Evolutionary conservation across 2,329 filamentous ascomycete genomes (phyloP).

Genomic region (Aschersonia sp.): DNA sequence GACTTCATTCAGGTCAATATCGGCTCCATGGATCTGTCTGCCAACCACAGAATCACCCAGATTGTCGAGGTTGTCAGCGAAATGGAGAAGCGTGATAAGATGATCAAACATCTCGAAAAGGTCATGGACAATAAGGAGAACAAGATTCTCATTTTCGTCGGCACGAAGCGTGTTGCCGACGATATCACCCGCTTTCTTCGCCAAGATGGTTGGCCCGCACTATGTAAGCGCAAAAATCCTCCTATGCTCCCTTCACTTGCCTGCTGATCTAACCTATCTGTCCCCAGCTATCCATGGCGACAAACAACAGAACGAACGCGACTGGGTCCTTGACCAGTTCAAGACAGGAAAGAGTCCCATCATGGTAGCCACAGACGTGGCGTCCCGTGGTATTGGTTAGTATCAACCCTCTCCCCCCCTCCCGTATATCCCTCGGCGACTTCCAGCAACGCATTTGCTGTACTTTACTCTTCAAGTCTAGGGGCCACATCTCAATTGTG

Average conservation of each 20-base stretch:
- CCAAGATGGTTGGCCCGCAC: constrained; percentile 93
- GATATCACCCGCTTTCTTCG: constrained; percentile 95
- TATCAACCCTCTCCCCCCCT: constrained; percentile 40
- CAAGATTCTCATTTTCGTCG: constrained; percentile 92
- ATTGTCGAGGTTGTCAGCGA: constrained; percentile 92
- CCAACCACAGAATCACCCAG: constrained; percentile 96
- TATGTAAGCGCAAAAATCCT: constrained; percentile 49
- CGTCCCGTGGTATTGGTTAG: constrained; percentile 99
- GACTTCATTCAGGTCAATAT: constrained; percentile 99
- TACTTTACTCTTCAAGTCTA: constrained; percentile 86
- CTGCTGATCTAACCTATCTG: not conserved
- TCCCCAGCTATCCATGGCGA: constrained; percentile 82
- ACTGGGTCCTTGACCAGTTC: constrained; percentile 99
- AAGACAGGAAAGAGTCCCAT: constrained; percentile 98
- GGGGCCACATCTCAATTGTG: constrained; percentile 70
- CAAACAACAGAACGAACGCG: constrained; percentile 98
- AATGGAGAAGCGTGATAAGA: constrained; percentile 92
- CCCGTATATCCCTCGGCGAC: constrained; percentile 32
- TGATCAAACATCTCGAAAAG: constrained; percentile 95
- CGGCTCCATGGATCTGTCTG: constrained; percentile 86
- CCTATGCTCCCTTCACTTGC: not conserved
- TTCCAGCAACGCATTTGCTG: constrained; percentile 45
- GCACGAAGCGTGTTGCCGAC: constrained; percentile 88
- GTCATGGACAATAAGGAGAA: constrained; percentile 94
- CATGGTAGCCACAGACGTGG: constrained; percentile 99